Base-by-base conservation (phyloP, 495 filamentous ascomycete genomes). In the Aspergillus mulundensis region DNA sequence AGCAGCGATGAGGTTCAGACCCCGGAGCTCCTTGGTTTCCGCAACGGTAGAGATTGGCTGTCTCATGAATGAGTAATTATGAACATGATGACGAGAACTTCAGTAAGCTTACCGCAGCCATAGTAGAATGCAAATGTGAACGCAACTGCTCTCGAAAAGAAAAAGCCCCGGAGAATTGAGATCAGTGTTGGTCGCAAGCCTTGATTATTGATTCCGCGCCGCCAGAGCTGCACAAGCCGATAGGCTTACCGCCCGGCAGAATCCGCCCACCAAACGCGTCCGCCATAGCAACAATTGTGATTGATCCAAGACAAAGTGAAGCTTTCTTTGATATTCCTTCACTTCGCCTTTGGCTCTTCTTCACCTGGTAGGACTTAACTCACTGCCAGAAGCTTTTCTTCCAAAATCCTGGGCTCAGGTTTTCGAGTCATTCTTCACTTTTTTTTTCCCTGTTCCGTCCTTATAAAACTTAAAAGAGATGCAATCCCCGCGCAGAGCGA, bases 1-100 rank as follows among this genome's bases (percentile, higher is more conserved):
- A 54, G 94, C 95, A 57, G 94, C 93, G 69, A 97, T 94, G 70
- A 97, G 87, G 76, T 95, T 97, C 63, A 97, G 81, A 47, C 91
- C 91, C 56, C 90, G 85, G 70, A 96, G 85, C 78, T 96, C 91
- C 72, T 93, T 96, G 71, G 84, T 87, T 81, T 97, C 91, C 65
- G 90, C 86, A 70, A 97, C 84, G 59, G 95, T 97, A 56, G 90
- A 86, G 71, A 98, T 95, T 72, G 84, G 83, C 91, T 95, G 38
- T 24, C 40, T 20, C 30, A 20, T 25, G 19, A 12, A 42, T 61
- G 16, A 64, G 53, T 20, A 28, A 50, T 23, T 18, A 39, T 50
- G 61, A 36, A 60, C 51, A 34, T 48, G 54, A 28, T 6, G 30
- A 23, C 16, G 7, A 39, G 1, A 19, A 50, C 28, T 32, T 15